Percentiles rank a stretch among this genome's conserved stretches.
Evolutionary conservation across 108 stramenopile species (phyloP).

Genomic region (Pseudonitzschia multistriata): DNA sequence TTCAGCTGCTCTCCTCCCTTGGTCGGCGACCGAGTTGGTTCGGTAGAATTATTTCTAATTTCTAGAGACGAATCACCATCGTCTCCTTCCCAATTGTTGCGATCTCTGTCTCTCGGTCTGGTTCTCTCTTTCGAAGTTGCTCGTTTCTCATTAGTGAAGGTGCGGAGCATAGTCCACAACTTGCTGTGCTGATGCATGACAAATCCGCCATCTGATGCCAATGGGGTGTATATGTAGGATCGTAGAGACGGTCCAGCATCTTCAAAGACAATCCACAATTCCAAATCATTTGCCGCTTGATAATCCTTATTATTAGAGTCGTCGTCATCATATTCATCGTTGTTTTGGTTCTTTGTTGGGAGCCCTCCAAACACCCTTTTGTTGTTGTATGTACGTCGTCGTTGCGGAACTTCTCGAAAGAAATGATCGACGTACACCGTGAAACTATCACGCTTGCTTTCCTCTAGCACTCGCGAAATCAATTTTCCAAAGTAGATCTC

Average conservation of each 20-base stretch:
- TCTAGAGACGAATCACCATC: background rate
- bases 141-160: background rate
- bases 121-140: background rate
- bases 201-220: constrained; percentile 45
- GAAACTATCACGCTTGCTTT: constrained; percentile 33
- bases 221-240: constrained; percentile 65
- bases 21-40: background rate
- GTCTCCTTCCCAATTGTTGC: background rate
- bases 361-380: constrained; percentile 37
- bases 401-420: constrained; percentile 51
- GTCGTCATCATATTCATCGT: background rate
- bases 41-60: background rate
- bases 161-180: constrained; percentile 70
- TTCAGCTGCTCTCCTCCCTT: constrained; percentile 7
- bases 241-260: constrained; percentile 75
- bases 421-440: constrained; percentile 85
- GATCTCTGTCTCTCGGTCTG: background rate
- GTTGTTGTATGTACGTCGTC: too few species aligned
- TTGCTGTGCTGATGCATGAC: constrained; percentile 71
- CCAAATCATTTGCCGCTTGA: constrained; percentile 37
- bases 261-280: constrained; percentile 84
- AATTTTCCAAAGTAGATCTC: constrained; percentile 79
- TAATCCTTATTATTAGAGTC: background rate
- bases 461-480: constrained; percentile 39
- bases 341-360: constrained; percentile 8